A percentile compares a stretch with the other conserved stretches of the same genome.
phyloP scores from a whole-genome alignment of 2,329 filamentous ascomycete species.

The Penicillium glabrum region DNA sequence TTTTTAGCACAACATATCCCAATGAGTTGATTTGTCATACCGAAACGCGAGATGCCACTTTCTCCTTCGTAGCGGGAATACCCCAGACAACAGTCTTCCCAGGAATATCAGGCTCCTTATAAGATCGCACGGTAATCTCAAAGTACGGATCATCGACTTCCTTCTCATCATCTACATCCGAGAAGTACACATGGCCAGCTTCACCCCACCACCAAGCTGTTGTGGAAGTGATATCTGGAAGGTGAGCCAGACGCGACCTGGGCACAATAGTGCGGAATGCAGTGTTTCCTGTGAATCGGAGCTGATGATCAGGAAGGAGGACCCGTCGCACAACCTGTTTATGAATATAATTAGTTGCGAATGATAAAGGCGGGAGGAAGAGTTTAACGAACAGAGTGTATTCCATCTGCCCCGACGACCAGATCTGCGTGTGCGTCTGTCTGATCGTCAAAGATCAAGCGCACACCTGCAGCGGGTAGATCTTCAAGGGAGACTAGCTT shows the following conservation, averaged over 20 bases:
- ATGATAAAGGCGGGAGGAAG: not conserved
- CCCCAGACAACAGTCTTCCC: slow-evolving; percentile 16
- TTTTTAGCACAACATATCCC: not conserved
- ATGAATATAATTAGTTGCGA: not conserved
- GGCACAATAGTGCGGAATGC: slow-evolving; percentile 50
- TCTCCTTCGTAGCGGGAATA: slow-evolving; percentile 14
- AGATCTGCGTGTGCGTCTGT: slow-evolving; percentile 43
- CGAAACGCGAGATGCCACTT: slow-evolving; percentile 25
- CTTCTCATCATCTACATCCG: slow-evolving; percentile 36
- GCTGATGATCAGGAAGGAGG: slow-evolving; percentile 45
- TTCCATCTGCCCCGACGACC: slow-evolving; percentile 55
- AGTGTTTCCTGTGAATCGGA: slow-evolving; percentile 51
- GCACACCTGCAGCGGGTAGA: slow-evolving; percentile 35
- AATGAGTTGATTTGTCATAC: slow-evolving; percentile 8
- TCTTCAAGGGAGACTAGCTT: slow-evolving; percentile 45
- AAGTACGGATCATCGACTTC: slow-evolving; percentile 31
- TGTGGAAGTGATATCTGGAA: slow-evolving; percentile 28
- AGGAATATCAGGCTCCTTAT: slow-evolving; percentile 8
- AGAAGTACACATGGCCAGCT: slow-evolving; percentile 45
- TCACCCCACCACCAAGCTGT: slow-evolving; percentile 49
- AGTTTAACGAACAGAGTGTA: slow-evolving; percentile 45
- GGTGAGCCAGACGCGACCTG: slow-evolving; percentile 33
- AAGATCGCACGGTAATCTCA: slow-evolving; percentile 41
- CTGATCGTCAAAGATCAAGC: slow-evolving; percentile 50
- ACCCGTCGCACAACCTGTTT: slow-evolving; percentile 42